These are phyloP conservation scores for Lycium ferocissimum DNA, from an alignment of 257 asterid genomes.

Conservation along the genomic window DNA sequence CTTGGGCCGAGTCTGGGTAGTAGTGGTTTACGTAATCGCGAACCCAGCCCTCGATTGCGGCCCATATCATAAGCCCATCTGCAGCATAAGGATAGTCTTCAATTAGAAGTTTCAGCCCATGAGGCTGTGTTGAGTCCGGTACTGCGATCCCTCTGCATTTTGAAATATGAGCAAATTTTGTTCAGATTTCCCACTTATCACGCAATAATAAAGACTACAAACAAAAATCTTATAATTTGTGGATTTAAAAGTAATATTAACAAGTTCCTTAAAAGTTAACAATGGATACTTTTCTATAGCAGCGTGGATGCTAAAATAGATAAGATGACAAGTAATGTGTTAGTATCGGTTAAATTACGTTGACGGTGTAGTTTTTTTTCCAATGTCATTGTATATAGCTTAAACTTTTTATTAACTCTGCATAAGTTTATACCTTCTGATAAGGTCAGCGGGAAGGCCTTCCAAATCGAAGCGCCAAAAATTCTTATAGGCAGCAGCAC, in stretches of 20 bases:
- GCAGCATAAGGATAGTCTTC: slow-evolving; percentile 94
- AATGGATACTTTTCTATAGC: no score
- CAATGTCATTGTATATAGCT: neutral
- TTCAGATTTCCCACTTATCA: neutral
- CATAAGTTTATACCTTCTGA: slow-evolving; percentile 62
- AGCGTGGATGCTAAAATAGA: neutral
- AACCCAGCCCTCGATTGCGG: slow-evolving; percentile 73
- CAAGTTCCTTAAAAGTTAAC: no score
- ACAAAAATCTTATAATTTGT: neutral
- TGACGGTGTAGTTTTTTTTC: neutral
- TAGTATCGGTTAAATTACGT: neutral
- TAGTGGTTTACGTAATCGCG: slow-evolving; percentile 63
- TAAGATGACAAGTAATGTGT: neutral
- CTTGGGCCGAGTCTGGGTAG: slow-evolving; percentile 62
- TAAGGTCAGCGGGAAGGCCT: slow-evolving; percentile 90
- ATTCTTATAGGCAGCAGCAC: slow-evolving; percentile 87
- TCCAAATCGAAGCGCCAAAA: slow-evolving; percentile 91
- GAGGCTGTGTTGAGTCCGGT: slow-evolving; percentile 75
- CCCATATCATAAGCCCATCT: slow-evolving; percentile 93
- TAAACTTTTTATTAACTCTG: no score
- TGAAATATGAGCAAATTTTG: slow-evolving; percentile 1
- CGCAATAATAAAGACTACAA: neutral
- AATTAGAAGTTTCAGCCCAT: slow-evolving; percentile 66
- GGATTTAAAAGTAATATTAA: neutral
- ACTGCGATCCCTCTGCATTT: slow-evolving; percentile 87